A percentile compares a stretch with the other conserved stretches of the same genome.
phyloP scores from a whole-genome alignment of 768 basidiomycete species.

The Arthromyces matolae region DNA sequence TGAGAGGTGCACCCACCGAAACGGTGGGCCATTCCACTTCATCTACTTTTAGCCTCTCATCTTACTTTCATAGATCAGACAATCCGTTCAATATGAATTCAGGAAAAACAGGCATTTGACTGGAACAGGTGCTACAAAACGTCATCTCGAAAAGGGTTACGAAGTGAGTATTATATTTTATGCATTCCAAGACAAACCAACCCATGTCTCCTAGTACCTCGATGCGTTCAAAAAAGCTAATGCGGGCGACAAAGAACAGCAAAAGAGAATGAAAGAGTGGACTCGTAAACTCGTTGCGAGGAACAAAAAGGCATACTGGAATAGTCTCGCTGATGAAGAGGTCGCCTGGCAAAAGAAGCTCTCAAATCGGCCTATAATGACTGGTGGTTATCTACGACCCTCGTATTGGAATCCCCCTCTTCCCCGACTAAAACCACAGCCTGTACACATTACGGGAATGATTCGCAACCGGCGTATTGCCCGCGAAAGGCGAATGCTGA shows the following conservation, averaged over 20 bases:
- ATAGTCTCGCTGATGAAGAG: slow-evolving; percentile 37
- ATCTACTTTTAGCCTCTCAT: not conserved
- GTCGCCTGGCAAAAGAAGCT: slow-evolving; percentile 57
- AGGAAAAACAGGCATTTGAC: slow-evolving; percentile 49
- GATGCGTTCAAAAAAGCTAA: slow-evolving; percentile 52
- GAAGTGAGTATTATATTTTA: slow-evolving; percentile 38
- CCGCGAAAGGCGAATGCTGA: slow-evolving; percentile 40
- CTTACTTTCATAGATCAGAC: slow-evolving; percentile 44
- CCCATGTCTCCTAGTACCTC: slow-evolving; percentile 45
- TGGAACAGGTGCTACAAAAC: slow-evolving; percentile 45
- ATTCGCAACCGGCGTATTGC: slow-evolving; percentile 45
- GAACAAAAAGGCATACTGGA: slow-evolving; percentile 46
- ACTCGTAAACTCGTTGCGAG: slow-evolving; percentile 51
- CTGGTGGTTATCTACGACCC: slow-evolving; percentile 67
- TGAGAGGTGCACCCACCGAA: slow-evolving; percentile 50
- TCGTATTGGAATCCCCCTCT: slow-evolving; percentile 64
- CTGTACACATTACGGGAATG: slow-evolving; percentile 65
- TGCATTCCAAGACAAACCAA: not conserved
- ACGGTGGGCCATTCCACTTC: slow-evolving; percentile 39
- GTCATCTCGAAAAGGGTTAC: slow-evolving; percentile 48
- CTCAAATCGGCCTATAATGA: slow-evolving; percentile 61
- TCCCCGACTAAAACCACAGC: slow-evolving; percentile 79
- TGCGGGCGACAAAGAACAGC: slow-evolving; percentile 46
- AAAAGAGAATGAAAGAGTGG: slow-evolving; percentile 52
- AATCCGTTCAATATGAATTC: slow-evolving; percentile 54